Base-by-base conservation (phyloP, 2,329 filamentous ascomycete species). In the Lithohypha guttulata region DNA sequence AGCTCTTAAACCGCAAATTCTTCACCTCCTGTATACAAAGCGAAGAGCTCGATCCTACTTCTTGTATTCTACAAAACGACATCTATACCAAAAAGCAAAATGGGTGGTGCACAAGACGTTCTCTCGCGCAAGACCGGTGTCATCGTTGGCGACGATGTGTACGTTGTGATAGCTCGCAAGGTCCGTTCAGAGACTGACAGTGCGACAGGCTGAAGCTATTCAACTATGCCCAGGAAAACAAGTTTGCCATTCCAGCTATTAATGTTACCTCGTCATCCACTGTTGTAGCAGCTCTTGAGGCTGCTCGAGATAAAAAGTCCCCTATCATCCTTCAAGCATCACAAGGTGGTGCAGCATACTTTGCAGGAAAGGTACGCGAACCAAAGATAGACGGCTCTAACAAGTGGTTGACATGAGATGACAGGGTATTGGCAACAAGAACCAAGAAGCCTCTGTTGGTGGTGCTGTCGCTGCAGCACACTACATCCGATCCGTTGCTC, bases 261-360 rank as follows among this genome's bases (percentile, higher is more conserved):
- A 95, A 96, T 69, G 84, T 93, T 59, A 96, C 89, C 55, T 93
- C 86, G 28, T 93, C 84, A 47, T 94, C 85, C 48, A 85, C 81
- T 47, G 81, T 78, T 48, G 81, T 95, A 51, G 79, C 85, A 55
- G 69, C 84, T 40, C 85, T 98, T 55, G 91, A 98, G 75, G 91
- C 91, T 61, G 91, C 91, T 54, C 81, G 85, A 57, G 87, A 96
- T 65, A 71, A 78, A 61, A 93, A 93, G 65, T 74, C 84, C 46
- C 91, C 91, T 55, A 80, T 95, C 66, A 82, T 95, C 66, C 78
- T 96, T 53, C 91, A 96, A 71, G 73, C 84, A 57, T 93, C 84
- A 55, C 84, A 96, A 68, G 91, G 91, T 59, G 87, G 87, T 68
- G 82, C 85, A 49, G 87, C 86, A 56, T 93, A 80, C 75, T 93